A percentile compares a stretch with the other conserved stretches of the same genome.
phyloP scores from a whole-genome alignment of 768 basidiomycete genomes.

The Fomitopsis serialis region DNA sequence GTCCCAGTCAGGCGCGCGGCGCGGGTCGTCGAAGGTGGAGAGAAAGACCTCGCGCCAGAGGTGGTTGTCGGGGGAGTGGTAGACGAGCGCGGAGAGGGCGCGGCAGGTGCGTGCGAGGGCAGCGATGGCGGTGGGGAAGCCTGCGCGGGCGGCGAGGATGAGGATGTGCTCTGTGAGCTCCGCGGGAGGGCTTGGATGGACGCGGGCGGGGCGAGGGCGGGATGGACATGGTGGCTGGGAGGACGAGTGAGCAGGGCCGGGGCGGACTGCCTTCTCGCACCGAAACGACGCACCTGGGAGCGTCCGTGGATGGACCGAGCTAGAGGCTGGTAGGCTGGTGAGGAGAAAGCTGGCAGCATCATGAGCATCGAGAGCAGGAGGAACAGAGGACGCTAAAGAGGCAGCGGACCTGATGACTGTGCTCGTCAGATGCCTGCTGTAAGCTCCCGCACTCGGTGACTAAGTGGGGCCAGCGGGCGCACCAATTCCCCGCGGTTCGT shows the following conservation, averaged over 20 bases:
- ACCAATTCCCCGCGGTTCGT: too few species aligned
- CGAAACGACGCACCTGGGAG: neutral
- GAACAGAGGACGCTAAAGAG: too few species aligned
- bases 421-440: too few species aligned
- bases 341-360: too few species aligned
- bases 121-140: slow-evolving; percentile 23
- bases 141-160: slow-evolving; percentile 16
- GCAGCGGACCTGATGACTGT: too few species aligned
- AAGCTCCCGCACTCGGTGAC: too few species aligned
- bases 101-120: slow-evolving; percentile 30
- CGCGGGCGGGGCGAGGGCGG: neutral
- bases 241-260: neutral
- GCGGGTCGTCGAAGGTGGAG: slow-evolving; percentile 30
- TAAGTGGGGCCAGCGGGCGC: too few species aligned
- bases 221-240: too few species aligned
- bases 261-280: neutral
- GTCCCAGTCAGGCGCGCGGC: slow-evolving; percentile 1
- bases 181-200: slow-evolving; percentile 18
- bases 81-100: slow-evolving; percentile 23
- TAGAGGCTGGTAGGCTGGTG: too few species aligned
- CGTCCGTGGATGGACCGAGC: too few species aligned
- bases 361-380: too few species aligned
- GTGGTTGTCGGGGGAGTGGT: slow-evolving; percentile 25
- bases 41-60: slow-evolving; percentile 37
- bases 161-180: slow-evolving; percentile 34